Base-by-base conservation (phyloP, 805 yeast species). In the Komagataella ulmi region DNA sequence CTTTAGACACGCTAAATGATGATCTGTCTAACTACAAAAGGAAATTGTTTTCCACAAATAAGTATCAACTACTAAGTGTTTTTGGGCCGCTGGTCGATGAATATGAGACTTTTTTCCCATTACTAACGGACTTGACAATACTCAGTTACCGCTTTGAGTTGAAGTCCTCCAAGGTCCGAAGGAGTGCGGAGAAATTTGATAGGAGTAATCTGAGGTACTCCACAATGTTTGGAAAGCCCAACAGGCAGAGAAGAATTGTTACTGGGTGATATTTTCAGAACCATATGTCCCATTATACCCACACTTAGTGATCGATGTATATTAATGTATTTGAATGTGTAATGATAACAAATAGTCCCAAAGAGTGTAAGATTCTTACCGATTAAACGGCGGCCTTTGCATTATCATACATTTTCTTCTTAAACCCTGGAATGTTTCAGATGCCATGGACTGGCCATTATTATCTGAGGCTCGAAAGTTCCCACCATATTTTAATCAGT, bases 11-110 rank as follows among this genome's bases (percentile, higher is more conserved):
- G 18, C n/a, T 52, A n/a, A 10, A n/a, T n/a, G 24, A 23, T 47
- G 40, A 43, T 24, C 49, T 30, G 23, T 23, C 24, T 17, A 17
- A 12, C 19, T 45, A 45, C 46, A 50, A 52, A n/a, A 24, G 21
- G 18, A 47, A 7, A 10, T 5, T 50, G 17, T 47, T 50, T 19
- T 23, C 48, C 21, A 12, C 24, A 3, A 46, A 46, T 45, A 50
- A 52, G 43, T 52, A 46, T 30, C 54, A 51, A 36, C 23, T 53
- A 7, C 24, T 53, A 36, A 49, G 43, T 47, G 23, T 53, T 3
- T 51, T 53, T 14, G 54, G 55, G 3, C 23, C 7, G 10, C 24
- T 48, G 23, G 19, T 53, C 14, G 54, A 51, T 30, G 48, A 45
- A 10, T 46, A 48, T 36, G 52, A 48, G 4, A 17, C 18, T 1